Percentiles rank a stretch among this genome's conserved stretches.
These are phyloP conservation scores for Naumovozyma dairenensis DNA, from an alignment of 805 yeast species.

Conservation along the genomic window DNA sequence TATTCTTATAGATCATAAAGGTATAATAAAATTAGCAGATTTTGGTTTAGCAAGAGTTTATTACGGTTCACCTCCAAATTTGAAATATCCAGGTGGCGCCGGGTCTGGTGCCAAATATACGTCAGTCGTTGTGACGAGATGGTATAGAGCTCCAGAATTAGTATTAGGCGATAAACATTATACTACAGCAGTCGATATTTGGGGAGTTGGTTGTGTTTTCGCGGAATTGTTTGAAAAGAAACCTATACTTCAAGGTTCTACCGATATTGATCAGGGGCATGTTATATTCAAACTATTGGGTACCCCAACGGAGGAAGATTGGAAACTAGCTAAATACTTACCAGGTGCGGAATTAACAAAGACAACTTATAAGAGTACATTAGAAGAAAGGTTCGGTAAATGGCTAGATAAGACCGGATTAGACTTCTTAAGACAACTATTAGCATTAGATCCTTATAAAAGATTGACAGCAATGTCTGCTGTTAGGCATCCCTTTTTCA, in stretches of 20 bases:
- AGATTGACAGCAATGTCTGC: slow-evolving; percentile 79
- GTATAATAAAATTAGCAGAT: slow-evolving; percentile 83
- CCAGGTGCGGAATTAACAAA: slow-evolving; percentile 39
- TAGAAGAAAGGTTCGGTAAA: slow-evolving; percentile 40
- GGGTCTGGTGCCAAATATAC: slow-evolving; percentile 38
- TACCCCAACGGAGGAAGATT: slow-evolving; percentile 49
- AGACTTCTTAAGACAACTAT: slow-evolving; percentile 47
- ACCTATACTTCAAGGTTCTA: slow-evolving; percentile 77
- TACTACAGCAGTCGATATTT: slow-evolving; percentile 91
- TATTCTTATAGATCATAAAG: slow-evolving; percentile 65
- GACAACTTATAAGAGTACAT: slow-evolving; percentile 29
- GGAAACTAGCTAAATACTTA: slow-evolving; percentile 52
- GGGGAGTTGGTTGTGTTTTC: slow-evolving; percentile 96
- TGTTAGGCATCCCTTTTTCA: slow-evolving; percentile 58
- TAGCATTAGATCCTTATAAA: slow-evolving; percentile 59
- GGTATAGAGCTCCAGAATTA: slow-evolving; percentile 96
- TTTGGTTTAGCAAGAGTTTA: slow-evolving; percentile 84
- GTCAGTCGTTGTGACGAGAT: slow-evolving; percentile 82
- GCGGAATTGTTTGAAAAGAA: slow-evolving; percentile 77
- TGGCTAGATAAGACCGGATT: slow-evolving; percentile 36
- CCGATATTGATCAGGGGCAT: slow-evolving; percentile 83
- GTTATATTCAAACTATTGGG: slow-evolving; percentile 76
- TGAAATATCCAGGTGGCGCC: slow-evolving; percentile 37
- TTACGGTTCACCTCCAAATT: slow-evolving; percentile 49
- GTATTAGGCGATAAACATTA: slow-evolving; percentile 76